Percentiles rank a stretch among this genome's conserved stretches.
Conservation (phyloP, 2,329 filamentous ascomycete species). For the Penicillium verrucosum region DNA sequence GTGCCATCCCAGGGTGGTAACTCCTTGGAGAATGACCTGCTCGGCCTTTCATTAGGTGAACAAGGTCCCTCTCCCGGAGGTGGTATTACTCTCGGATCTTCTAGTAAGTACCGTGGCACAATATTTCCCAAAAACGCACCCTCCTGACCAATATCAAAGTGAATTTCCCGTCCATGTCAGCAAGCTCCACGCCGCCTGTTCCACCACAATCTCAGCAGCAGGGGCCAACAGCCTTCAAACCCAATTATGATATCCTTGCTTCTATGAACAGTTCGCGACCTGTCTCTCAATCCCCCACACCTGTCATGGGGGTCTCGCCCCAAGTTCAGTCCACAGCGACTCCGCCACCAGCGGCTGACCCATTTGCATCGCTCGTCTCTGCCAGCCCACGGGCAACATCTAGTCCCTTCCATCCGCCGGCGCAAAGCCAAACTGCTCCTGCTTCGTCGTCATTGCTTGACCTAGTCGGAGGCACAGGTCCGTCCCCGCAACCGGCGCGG, state of each 20-base stretch:
- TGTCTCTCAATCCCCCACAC: slow-evolving; percentile 49
- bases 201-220: slow-evolving; percentile 38
- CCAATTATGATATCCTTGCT: slow-evolving; percentile 58
- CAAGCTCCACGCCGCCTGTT: slow-evolving; percentile 21
- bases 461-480: slow-evolving; percentile 24
- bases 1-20: slow-evolving; percentile 53
- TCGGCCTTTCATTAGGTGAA: slow-evolving; percentile 80
- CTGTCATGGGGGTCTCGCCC: slow-evolving; percentile 42
- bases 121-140: neutral
- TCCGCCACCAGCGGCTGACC: slow-evolving; percentile 49
- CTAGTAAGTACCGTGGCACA: slow-evolving; percentile 45
- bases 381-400: slow-evolving; percentile 48
- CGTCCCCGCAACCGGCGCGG: slow-evolving; percentile 26
- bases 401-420: slow-evolving; percentile 36
- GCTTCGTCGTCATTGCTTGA: slow-evolving; percentile 36
- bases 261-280: slow-evolving; percentile 49
- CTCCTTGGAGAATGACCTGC: slow-evolving; percentile 81
- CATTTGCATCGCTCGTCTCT: slow-evolving; percentile 59
- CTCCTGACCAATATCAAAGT: slow-evolving; percentile 7
- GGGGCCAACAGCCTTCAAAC: slow-evolving; percentile 47
- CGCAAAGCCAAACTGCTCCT: slow-evolving; percentile 19
- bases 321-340: slow-evolving; percentile 31
- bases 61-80: slow-evolving; percentile 69
- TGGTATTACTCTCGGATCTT: slow-evolving; percentile 75
- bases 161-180: slow-evolving; percentile 39